Evolutionary conservation across 495 filamentous ascomycete species (phyloP).

Genomic region (Cairneyella variabilis): DNA sequence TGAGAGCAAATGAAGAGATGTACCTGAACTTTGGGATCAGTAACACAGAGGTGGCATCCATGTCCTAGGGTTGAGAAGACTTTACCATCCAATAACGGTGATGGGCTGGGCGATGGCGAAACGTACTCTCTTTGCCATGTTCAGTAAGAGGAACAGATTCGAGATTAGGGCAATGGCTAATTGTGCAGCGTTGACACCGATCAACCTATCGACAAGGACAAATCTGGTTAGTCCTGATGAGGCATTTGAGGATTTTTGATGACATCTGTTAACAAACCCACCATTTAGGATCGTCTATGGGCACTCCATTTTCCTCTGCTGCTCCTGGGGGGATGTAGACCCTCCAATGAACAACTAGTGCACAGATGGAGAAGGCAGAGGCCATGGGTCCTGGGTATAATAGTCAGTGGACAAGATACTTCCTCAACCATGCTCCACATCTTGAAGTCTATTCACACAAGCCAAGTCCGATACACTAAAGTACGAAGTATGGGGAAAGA

Average conservation of each 20-base stretch:
- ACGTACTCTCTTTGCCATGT: slow-evolving; percentile 76
- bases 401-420: background rate
- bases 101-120: slow-evolving; percentile 78
- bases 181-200: slow-evolving; percentile 70
- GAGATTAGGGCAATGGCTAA: slow-evolving; percentile 64
- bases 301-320: slow-evolving; percentile 24
- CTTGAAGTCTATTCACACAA: background rate
- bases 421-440: background rate
- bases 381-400: slow-evolving; percentile 59
- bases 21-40: no score
- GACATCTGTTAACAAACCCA: no score
- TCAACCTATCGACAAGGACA: slow-evolving; percentile 43
- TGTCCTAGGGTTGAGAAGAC: background rate
- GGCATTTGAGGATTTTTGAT: background rate
- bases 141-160: slow-evolving; percentile 71
- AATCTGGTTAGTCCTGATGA: background rate
- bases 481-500: no score
- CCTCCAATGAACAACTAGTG: slow-evolving; percentile 70
- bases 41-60: background rate
- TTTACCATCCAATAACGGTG: slow-evolving; percentile 50
- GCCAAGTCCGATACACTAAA: no score
- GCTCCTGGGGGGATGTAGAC: slow-evolving; percentile 37
- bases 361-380: slow-evolving; percentile 73
- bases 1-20: slow-evolving; percentile 61
- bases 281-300: slow-evolving; percentile 68